Base-by-base conservation (phyloP, 768 basidiomycete species). In the Omphalotus guepiniiformis region DNA sequence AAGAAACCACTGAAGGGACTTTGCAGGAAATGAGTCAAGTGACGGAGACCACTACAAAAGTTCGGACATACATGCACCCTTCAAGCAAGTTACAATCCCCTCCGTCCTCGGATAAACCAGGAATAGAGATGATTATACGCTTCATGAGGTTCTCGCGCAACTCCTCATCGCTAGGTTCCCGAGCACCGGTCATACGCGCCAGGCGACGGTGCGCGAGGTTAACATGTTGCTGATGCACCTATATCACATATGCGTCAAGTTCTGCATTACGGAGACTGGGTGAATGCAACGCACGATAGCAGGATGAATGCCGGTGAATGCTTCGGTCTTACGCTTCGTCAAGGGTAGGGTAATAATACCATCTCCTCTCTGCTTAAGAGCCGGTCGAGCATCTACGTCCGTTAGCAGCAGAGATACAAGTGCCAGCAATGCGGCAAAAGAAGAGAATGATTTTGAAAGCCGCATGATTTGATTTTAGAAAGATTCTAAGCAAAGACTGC, bases 191-290 rank as follows among this genome's bases (percentile, higher is more conserved):
- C 80, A 89, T 85, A 40, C 75, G 80, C 6, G 86, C 84, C 40
- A 81, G 73, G 42, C 87, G 83, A 48, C 71, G 74, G 46, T 77
- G 66, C 43, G 75, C 72, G 41, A 79, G 81, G 63, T 88, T 89
- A 51, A 85, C 75, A 55, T 82, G 73, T 63, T 84, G 87, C 61
- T 88, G 85, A 26, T 82, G 64, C 37, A 75, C 61, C 88, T 90
- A 57, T 18, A 22, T 39, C 16, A 13, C 19, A 37, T 49, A 21
- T 18, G 23, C 34, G 21, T 26, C 16, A 49, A 26, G 42, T 36
- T 42, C 39, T 8, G 37, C 40, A 2, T 22, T 28, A 27, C 22
- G 2, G 32, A 22, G 25, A 34, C 47, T n/a, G n/a, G n/a, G n/a
- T n/a, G 22, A 35, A 18, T 43, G 30, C 27, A 47, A 64, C 69